These are phyloP conservation scores for Malus orientalis DNA, from an alignment of 306 rosid species.

Conservation along the genomic window DNA sequence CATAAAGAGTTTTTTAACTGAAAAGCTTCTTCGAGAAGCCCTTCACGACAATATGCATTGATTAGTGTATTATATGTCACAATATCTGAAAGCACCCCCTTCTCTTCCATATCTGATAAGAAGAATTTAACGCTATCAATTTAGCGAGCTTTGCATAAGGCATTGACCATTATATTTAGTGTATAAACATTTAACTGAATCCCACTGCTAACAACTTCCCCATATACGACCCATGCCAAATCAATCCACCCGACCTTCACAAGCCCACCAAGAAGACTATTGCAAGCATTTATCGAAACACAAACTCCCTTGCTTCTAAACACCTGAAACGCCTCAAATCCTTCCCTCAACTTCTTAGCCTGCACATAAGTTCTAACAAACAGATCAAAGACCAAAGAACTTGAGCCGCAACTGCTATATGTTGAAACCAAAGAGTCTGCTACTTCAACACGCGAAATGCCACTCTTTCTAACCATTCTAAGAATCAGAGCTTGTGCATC, in stretches of 20 bases:
- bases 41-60: constrained; percentile 57
- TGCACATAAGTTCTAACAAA: constrained; percentile 80
- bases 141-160: constrained; percentile 62
- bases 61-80: constrained; percentile 79
- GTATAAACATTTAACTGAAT: constrained; percentile 53
- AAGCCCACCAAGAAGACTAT: constrained; percentile 71
- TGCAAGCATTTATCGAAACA: constrained; percentile 63
- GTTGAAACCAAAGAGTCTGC: constrained; percentile 44
- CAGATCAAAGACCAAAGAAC: constrained; percentile 45
- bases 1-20: constrained; percentile 36
- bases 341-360: constrained; percentile 78
- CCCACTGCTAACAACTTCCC: constrained; percentile 44
- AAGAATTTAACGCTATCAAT: constrained; percentile 38
- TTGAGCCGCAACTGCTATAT: constrained; percentile 2
- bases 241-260: constrained; percentile 81
- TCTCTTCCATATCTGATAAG: constrained; percentile 51
- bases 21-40: constrained; percentile 52
- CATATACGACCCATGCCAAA: constrained; percentile 64
- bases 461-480: constrained; percentile 61
- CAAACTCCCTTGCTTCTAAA: constrained; percentile 41
- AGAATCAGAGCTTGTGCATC: constrained; percentile 76
- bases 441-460: constrained; percentile 53
- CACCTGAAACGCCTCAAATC: constrained; percentile 51
- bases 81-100: constrained; percentile 48
- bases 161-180: constrained; percentile 85